Percentiles rank a stretch among this genome's conserved stretches.
These are phyloP conservation scores for Botryosphaeria dothidea DNA, from an alignment of 2,329 filamentous ascomycete species.

Conservation along the genomic window DNA sequence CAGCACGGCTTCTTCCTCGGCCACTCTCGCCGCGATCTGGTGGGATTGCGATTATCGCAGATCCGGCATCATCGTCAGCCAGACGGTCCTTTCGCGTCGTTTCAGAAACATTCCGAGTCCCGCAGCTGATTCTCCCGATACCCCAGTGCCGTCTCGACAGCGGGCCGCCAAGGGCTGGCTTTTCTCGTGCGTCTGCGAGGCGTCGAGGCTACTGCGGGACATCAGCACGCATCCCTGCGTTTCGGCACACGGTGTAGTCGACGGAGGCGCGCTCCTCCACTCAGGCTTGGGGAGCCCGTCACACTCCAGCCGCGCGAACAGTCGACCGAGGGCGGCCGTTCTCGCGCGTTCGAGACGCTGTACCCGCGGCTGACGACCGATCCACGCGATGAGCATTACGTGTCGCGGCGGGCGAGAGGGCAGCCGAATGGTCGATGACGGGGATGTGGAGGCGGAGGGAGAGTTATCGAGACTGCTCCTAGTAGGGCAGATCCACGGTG, in stretches of 20 bases:
- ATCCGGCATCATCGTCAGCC: slow-evolving; percentile 6
- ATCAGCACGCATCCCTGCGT: slow-evolving; percentile 14
- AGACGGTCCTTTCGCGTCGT: slow-evolving; percentile 2
- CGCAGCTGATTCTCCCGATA: slow-evolving; percentile 16
- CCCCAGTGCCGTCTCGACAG: slow-evolving; percentile 8
- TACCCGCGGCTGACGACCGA: slow-evolving; percentile 11
- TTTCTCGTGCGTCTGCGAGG: slow-evolving; percentile 10
- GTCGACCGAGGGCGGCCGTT: slow-evolving; percentile 3
- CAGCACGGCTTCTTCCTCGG: neutral
- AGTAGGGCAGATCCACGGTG: slow-evolving; percentile 14
- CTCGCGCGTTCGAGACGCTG: slow-evolving; percentile 9
- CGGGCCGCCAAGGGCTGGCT: slow-evolving; percentile 13
- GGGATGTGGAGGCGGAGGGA: slow-evolving; percentile 11
- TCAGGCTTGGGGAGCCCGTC: slow-evolving; percentile 1
- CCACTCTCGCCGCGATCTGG: neutral
- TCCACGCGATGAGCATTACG: slow-evolving; percentile 13
- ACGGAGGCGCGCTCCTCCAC: neutral
- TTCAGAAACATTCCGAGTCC: slow-evolving; percentile 20
- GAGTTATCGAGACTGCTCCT: slow-evolving; percentile 8
- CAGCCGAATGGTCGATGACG: slow-evolving; percentile 15
- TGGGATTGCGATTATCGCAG: slow-evolving; percentile 5
- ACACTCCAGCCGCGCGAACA: slow-evolving; percentile 15
- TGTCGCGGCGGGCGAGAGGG: slow-evolving; percentile 13
- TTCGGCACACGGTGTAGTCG: slow-evolving; percentile 12
- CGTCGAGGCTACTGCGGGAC: slow-evolving; percentile 18